A percentile compares a stretch with the other conserved stretches of the same genome.
Evolutionary conservation across 768 basidiomycete species (phyloP).

Genomic region (Boletus rex-veris): DNA sequence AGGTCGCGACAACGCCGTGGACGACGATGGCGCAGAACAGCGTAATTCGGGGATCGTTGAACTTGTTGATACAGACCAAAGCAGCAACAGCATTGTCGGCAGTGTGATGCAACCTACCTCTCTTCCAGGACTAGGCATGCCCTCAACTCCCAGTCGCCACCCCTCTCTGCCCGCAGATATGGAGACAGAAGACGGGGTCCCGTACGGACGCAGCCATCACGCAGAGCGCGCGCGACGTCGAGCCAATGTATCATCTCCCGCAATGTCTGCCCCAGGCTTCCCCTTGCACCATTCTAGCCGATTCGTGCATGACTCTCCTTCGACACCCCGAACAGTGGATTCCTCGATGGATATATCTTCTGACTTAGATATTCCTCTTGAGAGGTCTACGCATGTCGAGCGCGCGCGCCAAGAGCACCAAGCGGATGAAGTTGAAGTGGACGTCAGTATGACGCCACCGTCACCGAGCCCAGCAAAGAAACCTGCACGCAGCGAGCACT

Average conservation of each 20-base stretch:
- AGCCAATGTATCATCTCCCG: constrained; percentile 29
- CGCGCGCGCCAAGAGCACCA: constrained; percentile 27
- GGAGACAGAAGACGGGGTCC: constrained; percentile 61
- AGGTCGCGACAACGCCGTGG: background rate
- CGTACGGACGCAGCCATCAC: constrained; percentile 62
- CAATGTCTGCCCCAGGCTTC: constrained; percentile 38
- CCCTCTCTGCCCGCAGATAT: constrained; percentile 45
- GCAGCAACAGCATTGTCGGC: constrained; percentile 69
- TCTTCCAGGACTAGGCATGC: constrained; percentile 24
- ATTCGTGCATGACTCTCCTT: constrained; percentile 12
- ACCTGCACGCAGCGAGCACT: constrained; percentile 11
- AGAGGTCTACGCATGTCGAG: constrained; percentile 40
- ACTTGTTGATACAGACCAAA: constrained; percentile 44
- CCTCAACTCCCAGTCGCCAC: constrained; percentile 36
- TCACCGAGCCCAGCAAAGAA: constrained; percentile 46
- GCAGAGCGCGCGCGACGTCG: constrained; percentile 45
- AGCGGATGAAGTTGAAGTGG: constrained; percentile 34
- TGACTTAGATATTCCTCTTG: constrained; percentile 27
- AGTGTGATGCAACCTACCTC: constrained; percentile 51
- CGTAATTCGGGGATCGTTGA: constrained; percentile 41
- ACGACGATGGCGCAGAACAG: constrained; percentile 9
- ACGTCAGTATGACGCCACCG: constrained; percentile 45
- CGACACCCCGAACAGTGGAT: constrained; percentile 19
- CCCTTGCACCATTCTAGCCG: constrained; percentile 25
- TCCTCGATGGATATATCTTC: constrained; percentile 24